Base-by-base conservation (phyloP, 495 filamentous ascomycete genomes). In the Aspergillus asperescens region DNA sequence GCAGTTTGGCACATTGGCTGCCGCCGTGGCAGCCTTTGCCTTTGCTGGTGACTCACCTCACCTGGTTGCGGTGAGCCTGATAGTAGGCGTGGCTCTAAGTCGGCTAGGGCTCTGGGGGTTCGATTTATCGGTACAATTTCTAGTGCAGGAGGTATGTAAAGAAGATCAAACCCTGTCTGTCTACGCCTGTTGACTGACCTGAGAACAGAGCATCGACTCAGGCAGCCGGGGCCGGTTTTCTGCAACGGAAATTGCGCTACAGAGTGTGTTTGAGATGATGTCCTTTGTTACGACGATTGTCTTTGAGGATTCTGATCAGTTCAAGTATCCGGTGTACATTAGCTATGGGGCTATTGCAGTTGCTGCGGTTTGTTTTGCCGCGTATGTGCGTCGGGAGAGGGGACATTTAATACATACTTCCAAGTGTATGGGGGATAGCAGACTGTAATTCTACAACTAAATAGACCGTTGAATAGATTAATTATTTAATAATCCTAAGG, bases 81-180 rank as follows among this genome's bases (percentile, higher is more conserved):
- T 78, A 2, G 63, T 58, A 4, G 81, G 77, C 0, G 76, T 81
- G 0, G 73, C 76, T 0, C 24, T 84, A 9, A 87, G 83, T 47
- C 72, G 86, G 0, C 29, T 86, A 5, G 85, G 86, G 0, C 69
- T 89, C 0, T 82, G 85, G 77, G 81, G 83, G 0, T 88, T 82
- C 52, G 86, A 89, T 59, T 66, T 89, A 1, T 80, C 73, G 23
- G 79, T 71, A 7, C 86, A 89, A 57, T 72, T 74, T 39, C 73
- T 88, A 10, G 70, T 88, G 0, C 86, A 88, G 60, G 82, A 84
- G 55, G 82, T 83, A 58, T 58, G 73, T 63, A 15, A n/a, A n/a
- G n/a, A n/a, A n/a, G n/a, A 32, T 12, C 19, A 22, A 6, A 3
- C 19, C 22, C 19, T 16, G 13, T 18, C 12, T 5, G 23, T 12